Percentiles rank a stretch among this genome's conserved stretches.
Conservation (phyloP, 495 filamentous ascomycete genomes). For the Hypoxylon lenormandii region DNA sequence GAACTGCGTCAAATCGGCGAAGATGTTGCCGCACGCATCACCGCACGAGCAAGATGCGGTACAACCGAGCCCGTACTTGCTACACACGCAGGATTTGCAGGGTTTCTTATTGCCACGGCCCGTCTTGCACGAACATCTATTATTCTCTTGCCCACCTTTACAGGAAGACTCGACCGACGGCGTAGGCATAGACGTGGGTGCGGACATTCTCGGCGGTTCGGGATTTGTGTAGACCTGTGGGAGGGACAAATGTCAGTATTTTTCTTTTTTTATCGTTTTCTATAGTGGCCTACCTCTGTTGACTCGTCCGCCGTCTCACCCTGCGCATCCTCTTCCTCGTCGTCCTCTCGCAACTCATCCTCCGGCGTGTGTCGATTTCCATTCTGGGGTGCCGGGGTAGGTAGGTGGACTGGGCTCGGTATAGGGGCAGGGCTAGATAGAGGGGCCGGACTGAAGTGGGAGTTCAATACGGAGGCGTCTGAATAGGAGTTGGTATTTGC, state of each 20-base stretch:
- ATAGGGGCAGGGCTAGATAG: constrained; percentile 40
- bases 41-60: constrained; percentile 44
- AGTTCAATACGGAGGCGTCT: constrained; percentile 38
- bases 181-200: constrained; percentile 42
- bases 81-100: constrained; percentile 48
- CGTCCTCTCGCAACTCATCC: constrained; percentile 39
- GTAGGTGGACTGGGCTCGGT: constrained; percentile 43
- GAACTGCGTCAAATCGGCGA: constrained; percentile 47
- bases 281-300: constrained; percentile 41
- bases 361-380: constrained; percentile 44
- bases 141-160: constrained; percentile 28
- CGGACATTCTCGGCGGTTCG: constrained; percentile 38
- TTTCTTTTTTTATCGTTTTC: neutral
- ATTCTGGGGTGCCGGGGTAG: constrained; percentile 42
- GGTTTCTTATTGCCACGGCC: constrained; percentile 50
- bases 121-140: constrained; percentile 48
- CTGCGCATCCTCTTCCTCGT: constrained; percentile 50
- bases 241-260: constrained; percentile 16
- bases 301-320: constrained; percentile 51
- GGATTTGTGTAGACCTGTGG: constrained; percentile 45
- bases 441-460: constrained; percentile 47
- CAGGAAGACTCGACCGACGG: constrained; percentile 44
- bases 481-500: constrained; percentile 42
- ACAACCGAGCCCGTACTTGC: constrained; percentile 46
- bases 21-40: constrained; percentile 47